These are phyloP conservation scores for Ceriops zippeliana DNA, from an alignment of 345 rosid genomes.

Conservation along the genomic window DNA sequence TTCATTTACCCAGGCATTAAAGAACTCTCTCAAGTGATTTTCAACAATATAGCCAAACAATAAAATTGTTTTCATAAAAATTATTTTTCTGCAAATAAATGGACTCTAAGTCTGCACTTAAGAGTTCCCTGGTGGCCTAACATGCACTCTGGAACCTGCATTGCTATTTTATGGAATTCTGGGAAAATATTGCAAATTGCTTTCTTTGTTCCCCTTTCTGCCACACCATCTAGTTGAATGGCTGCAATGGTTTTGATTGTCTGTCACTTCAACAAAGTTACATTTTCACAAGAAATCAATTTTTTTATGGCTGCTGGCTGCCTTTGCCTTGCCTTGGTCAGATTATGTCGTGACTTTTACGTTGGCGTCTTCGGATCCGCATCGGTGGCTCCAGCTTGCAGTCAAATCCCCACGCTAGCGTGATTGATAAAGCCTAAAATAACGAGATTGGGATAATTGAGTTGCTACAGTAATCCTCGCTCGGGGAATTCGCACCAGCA, in stretches of 20 bases:
- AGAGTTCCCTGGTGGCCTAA: neutral
- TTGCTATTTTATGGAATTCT: neutral
- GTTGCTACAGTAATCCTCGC: slow-evolving; percentile 5
- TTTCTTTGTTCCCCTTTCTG: neutral
- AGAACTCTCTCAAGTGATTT: no score
- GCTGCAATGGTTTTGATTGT: neutral
- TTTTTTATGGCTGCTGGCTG: neutral
- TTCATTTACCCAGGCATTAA: no score
- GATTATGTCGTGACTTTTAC: no score
- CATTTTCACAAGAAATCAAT: neutral
- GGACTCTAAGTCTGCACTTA: neutral
- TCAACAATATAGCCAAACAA: no score
- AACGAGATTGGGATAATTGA: slow-evolving; percentile 22
- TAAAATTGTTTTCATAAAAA: no score
- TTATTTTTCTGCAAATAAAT: no score
- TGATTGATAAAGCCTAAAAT: slow-evolving; percentile 11
- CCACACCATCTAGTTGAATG: neutral
- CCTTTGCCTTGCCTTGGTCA: neutral
- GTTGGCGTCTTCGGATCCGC: no score
- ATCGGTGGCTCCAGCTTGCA: neutral
- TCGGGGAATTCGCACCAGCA: no score
- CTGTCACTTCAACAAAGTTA: slow-evolving; percentile 2
- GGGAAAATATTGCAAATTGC: neutral
- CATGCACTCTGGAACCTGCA: neutral
- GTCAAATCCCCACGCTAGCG: slow-evolving; percentile 21